Evolutionary conservation across 176 grass and related monocot genomes (phyloP).

Genomic region (Rhipidocladum racemiflorum): DNA sequence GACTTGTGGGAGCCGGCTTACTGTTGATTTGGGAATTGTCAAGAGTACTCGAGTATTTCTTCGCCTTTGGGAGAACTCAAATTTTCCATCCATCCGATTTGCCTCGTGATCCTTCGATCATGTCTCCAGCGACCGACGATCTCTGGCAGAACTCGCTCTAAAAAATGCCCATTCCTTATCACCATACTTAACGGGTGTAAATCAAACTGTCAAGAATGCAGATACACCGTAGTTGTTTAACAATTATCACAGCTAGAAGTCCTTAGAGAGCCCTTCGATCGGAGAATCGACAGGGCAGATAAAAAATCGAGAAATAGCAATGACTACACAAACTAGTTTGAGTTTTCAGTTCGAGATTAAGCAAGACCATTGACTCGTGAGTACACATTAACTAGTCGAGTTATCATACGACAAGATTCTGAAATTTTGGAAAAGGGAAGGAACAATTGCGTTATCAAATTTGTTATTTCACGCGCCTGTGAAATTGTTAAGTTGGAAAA

Average conservation of each 20-base stretch:
- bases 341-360: too few relatives aligned
- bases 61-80: too few relatives aligned
- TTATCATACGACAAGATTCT: neutral
- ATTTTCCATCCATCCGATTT: too few relatives aligned
- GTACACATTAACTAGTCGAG: too few relatives aligned
- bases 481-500: slow-evolving; percentile 32
- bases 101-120: too few relatives aligned
- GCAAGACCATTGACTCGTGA: too few relatives aligned
- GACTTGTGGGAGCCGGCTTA: neutral
- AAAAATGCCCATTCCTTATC: neutral
- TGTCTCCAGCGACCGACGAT: too few relatives aligned
- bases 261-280: neutral
- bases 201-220: neutral
- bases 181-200: neutral
- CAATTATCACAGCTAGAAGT: neutral
- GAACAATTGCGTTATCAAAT: neutral
- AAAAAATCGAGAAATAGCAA: neutral
- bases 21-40: too few relatives aligned
- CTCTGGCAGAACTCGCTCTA: neutral
- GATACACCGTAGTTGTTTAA: neutral
- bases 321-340: too few relatives aligned
- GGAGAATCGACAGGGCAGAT: neutral
- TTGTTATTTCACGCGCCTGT: slow-evolving; percentile 39
- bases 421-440: neutral
- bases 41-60: too few relatives aligned